These are phyloP conservation scores for Tephrocybe rancida DNA, from an alignment of 768 basidiomycete species.

Conservation along the genomic window DNA sequence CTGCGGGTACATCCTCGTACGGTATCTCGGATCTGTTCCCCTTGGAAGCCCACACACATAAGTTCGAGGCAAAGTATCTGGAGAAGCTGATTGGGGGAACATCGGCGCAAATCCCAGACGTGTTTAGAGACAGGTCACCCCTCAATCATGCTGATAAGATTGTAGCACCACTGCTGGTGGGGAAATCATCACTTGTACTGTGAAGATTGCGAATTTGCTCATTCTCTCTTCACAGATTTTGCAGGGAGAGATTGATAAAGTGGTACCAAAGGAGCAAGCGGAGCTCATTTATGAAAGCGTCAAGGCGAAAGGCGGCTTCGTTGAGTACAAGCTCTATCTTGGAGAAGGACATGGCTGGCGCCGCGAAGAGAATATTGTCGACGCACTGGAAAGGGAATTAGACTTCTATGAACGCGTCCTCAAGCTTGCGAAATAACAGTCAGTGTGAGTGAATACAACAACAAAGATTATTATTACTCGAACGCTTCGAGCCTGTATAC, in stretches of 20 bases:
- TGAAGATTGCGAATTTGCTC: background rate
- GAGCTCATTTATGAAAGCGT: slow-evolving; percentile 58
- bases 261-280: slow-evolving; percentile 72
- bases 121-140: slow-evolving; percentile 64
- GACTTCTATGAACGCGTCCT: slow-evolving; percentile 55
- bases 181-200: slow-evolving; percentile 18
- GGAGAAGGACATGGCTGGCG: slow-evolving; percentile 73
- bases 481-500: background rate
- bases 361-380: slow-evolving; percentile 54
- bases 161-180: slow-evolving; percentile 61
- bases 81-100: slow-evolving; percentile 65
- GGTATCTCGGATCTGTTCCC: slow-evolving; percentile 66
- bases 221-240: slow-evolving; percentile 52
- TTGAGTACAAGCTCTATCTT: slow-evolving; percentile 61
- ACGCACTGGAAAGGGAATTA: slow-evolving; percentile 54
- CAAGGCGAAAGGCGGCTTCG: slow-evolving; percentile 47
- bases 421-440: slow-evolving; percentile 22
- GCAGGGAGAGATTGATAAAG: slow-evolving; percentile 64
- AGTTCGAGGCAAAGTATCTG: slow-evolving; percentile 65
- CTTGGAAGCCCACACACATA: slow-evolving; percentile 69
- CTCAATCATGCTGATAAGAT: slow-evolving; percentile 65
- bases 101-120: slow-evolving; percentile 53
- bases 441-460: too few relatives aligned
- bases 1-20: slow-evolving; percentile 65
- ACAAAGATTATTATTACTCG: background rate